Conservation (phyloP, 768 basidiomycete species). For the Mycena kentingensis region DNA sequence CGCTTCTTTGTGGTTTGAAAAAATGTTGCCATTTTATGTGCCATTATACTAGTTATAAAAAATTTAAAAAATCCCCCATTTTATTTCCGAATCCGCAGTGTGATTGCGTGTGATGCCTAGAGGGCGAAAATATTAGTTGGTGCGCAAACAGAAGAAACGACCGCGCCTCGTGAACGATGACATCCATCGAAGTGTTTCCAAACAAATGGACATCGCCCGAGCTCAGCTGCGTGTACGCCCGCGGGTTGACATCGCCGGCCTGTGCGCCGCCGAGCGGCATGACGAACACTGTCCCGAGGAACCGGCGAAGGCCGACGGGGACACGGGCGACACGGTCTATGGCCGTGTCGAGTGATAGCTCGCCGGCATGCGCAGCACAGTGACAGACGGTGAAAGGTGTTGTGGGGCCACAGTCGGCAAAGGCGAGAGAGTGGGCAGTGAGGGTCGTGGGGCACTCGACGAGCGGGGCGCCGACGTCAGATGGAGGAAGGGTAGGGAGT, state of each 20-base stretch:
- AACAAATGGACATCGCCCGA: constrained; percentile 10
- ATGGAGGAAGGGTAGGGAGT: too few relatives aligned
- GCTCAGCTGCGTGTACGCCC: constrained; percentile 7
- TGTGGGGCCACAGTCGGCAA: constrained; percentile 10
- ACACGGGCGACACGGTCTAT: constrained; percentile 13
- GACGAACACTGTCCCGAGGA: constrained; percentile 2
- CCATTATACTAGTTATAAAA: too few relatives aligned
- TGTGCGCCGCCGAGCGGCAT: background rate
- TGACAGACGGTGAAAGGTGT: constrained; percentile 4
- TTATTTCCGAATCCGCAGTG: too few relatives aligned
- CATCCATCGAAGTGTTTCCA: constrained; percentile 4
- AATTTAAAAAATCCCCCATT: too few relatives aligned
- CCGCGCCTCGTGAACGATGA: constrained; percentile 13
- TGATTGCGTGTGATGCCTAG: background rate
- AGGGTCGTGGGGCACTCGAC: too few relatives aligned
- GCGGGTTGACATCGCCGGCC: background rate
- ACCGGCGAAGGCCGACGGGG: constrained; percentile 12
- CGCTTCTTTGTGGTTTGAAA: too few relatives aligned
- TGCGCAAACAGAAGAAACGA: background rate
- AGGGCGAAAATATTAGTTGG: background rate
- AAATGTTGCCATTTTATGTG: too few relatives aligned
- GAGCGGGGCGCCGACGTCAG: too few relatives aligned
- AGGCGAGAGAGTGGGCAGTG: background rate
- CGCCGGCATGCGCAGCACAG: constrained; percentile 6
- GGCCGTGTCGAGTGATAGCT: constrained; percentile 3